Percentiles rank a stretch among this genome's conserved stretches.
Conservation (phyloP, 2,329 filamentous ascomycete species). For the Cercospora berteroae region DNA sequence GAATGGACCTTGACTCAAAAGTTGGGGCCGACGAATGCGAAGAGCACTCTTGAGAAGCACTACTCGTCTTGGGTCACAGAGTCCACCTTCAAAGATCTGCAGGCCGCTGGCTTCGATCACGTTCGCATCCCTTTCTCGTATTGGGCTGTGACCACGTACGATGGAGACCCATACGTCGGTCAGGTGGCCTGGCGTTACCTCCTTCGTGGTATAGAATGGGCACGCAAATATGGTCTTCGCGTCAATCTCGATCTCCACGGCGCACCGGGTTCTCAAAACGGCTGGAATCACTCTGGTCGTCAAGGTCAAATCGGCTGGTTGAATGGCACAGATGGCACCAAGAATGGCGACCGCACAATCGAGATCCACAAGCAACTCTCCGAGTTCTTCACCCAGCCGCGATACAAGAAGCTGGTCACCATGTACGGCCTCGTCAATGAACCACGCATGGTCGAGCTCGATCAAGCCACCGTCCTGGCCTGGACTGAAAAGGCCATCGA, state of each 20-base stretch:
- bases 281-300: conserved; percentile 93
- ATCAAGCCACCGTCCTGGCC: conserved; percentile 63
- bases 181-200: conserved; percentile 91
- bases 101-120: conserved; percentile 85
- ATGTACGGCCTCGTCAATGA: conserved; percentile 97
- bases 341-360: conserved; percentile 77
- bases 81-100: conserved; percentile 78
- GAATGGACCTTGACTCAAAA: conserved; percentile 77
- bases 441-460: conserved; percentile 73
- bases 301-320: conserved; percentile 82
- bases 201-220: conserved; percentile 88
- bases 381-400: conserved; percentile 86
- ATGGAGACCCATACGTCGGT: conserved; percentile 81
- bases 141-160: conserved; percentile 86
- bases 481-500: conserved; percentile 77
- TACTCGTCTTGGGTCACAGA: conserved; percentile 88
- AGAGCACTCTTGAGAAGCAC: conserved; percentile 75
- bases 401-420: conserved; percentile 86
- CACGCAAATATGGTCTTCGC: conserved; percentile 83
- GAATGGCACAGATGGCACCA: conserved; percentile 77
- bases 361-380: conserved; percentile 85
- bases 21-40: conserved; percentile 65
- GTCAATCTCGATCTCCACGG: conserved; percentile 92
- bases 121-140: conserved; percentile 95
- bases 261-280: conserved; percentile 91